Conservation (phyloP, 352 stramenopile species). For the Salisapilia sapeloensis region DNA sequence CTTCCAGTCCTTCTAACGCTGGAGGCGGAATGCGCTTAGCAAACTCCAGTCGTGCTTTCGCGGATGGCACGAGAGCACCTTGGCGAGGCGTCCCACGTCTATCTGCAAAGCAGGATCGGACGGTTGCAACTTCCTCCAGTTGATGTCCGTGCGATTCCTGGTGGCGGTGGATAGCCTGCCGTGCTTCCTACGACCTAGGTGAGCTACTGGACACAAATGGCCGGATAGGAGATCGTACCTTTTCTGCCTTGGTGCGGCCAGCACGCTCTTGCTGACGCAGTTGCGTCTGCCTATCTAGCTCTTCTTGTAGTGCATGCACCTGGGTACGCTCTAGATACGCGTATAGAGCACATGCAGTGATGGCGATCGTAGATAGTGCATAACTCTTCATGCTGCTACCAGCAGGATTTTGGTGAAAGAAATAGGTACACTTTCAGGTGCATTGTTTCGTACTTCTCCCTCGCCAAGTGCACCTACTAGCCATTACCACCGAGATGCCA, state of each 20-base stretch:
- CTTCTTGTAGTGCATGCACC: constrained; percentile 17
- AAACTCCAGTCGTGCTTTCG: constrained; percentile 57
- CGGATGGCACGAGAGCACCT: constrained; percentile 44
- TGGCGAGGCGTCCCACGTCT: constrained; percentile 75
- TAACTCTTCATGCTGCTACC: no score
- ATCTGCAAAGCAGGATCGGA: constrained; percentile 76
- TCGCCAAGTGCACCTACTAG: no score
- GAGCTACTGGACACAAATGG: background rate
- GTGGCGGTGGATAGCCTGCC: constrained; percentile 41
- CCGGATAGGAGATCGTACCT: constrained; percentile 3
- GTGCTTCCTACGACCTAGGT: constrained; percentile 14
- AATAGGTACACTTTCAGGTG: no score
- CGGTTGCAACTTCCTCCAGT: constrained; percentile 47
- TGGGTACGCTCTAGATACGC: no score
- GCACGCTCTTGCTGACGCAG: constrained; percentile 53
- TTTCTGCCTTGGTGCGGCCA: constrained; percentile 54
- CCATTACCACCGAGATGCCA: no score
- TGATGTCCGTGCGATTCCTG: constrained; percentile 44
- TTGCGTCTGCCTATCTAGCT: constrained; percentile 52
- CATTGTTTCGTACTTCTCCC: no score
- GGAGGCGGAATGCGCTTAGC: constrained; percentile 50
- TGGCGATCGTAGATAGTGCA: no score
- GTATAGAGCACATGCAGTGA: no score
- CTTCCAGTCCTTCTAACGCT: constrained; percentile 59
- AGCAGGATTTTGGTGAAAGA: no score